These are phyloP conservation scores for Solanum bulbocastanum DNA, from an alignment of 257 asterid species.

Conservation along the genomic window DNA sequence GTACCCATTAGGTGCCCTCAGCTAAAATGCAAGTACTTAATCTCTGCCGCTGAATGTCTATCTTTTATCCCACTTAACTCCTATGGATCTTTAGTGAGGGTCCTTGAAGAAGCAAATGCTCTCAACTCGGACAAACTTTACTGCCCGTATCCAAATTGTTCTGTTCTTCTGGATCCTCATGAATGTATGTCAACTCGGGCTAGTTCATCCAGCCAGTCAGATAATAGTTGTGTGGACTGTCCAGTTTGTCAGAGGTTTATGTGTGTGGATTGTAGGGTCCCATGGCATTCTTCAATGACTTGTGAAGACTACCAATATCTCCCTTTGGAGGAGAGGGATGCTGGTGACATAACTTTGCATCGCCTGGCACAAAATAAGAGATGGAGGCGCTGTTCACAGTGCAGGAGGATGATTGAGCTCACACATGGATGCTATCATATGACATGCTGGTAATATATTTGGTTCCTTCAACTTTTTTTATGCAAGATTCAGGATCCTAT, in stretches of 20 bases:
- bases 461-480: not conserved
- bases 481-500: not conserved
- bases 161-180: conserved; percentile 58
- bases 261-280: conserved; percentile 72
- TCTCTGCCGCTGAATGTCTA: conserved; percentile 51
- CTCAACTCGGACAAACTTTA: conserved; percentile 31
- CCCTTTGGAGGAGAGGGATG: conserved; percentile 59
- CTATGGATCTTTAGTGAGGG: conserved; percentile 53
- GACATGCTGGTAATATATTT: conserved; percentile 57
- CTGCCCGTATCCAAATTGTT: conserved; percentile 72
- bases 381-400: conserved; percentile 69
- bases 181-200: conserved; percentile 44
- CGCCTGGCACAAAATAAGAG: conserved; percentile 39
- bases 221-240: conserved; percentile 58
- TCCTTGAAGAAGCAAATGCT: conserved; percentile 37
- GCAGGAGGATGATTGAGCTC: conserved; percentile 63
- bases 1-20: conserved; percentile 82
- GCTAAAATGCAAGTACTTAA: conserved; percentile 54
- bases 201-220: conserved; percentile 49
- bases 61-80: conserved; percentile 67
- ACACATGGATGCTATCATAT: conserved; percentile 67
- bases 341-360: conserved; percentile 36
- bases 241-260: conserved; percentile 62
- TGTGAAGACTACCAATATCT: conserved; percentile 67
- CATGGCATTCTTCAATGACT: conserved; percentile 82